phyloP scores from a whole-genome alignment of 768 basidiomycete species.

The Kwoniella dendrophila region DNA sequence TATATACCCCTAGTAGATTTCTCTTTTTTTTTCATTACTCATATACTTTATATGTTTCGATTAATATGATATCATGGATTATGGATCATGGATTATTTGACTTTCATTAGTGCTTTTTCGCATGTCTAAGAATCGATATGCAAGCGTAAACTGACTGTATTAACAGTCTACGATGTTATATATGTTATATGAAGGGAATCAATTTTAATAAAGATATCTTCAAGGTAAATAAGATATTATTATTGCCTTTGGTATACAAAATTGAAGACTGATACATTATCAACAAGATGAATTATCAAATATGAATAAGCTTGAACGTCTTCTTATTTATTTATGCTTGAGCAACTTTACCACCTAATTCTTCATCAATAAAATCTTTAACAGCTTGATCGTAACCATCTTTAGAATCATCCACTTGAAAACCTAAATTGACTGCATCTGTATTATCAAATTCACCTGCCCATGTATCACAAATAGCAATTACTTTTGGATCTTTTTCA shows the following conservation, averaged over 20 bases:
- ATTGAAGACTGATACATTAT: no score
- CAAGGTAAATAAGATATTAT: no score
- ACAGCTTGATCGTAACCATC: slow-evolving; percentile 53
- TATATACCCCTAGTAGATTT: not conserved
- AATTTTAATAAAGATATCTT: no score
- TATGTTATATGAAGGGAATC: no score
- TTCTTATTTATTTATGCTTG: not conserved
- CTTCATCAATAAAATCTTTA: slow-evolving; percentile 50
- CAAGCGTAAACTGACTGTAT: no score
- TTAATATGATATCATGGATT: not conserved
- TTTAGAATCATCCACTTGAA: slow-evolving; percentile 49
- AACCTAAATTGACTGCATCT: slow-evolving; percentile 44
- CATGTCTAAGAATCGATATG: no score
- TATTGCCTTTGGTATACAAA: no score
- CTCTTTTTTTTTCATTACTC: not conserved
- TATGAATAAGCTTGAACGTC: no score
- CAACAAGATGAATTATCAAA: no score
- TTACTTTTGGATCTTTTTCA: slow-evolving; percentile 47
- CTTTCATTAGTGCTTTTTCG: no score
- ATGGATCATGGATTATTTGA: slow-evolving; percentile 1
- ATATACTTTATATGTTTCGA: not conserved
- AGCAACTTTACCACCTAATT: slow-evolving; percentile 8
- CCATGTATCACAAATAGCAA: slow-evolving; percentile 54
- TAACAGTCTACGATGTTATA: no score
- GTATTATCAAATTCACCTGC: slow-evolving; percentile 51